phyloP scores from a whole-genome alignment of 2,329 filamentous ascomycete genomes.

The Microdochium trichocladiopsis region DNA sequence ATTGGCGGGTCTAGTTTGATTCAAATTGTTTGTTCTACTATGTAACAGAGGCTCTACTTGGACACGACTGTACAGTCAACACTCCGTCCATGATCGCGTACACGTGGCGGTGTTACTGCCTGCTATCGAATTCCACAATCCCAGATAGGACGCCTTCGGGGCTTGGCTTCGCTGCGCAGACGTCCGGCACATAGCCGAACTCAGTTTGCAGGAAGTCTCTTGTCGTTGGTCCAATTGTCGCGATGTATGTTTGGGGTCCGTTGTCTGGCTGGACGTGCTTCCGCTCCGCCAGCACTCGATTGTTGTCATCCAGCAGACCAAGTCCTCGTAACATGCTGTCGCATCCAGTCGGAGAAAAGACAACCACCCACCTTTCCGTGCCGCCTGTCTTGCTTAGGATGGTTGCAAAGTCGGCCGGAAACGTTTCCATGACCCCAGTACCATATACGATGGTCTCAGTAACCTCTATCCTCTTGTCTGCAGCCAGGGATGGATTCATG shows the following conservation, averaged over 20 bases:
- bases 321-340: slow-evolving; percentile 51
- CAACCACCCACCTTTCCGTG: slow-evolving; percentile 61
- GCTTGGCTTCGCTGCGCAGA: slow-evolving; percentile 76
- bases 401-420: slow-evolving; percentile 57
- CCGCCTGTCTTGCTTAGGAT: slow-evolving; percentile 38
- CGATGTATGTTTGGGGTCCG: slow-evolving; percentile 53
- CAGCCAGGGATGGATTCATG: slow-evolving; percentile 46
- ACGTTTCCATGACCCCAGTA: slow-evolving; percentile 74
- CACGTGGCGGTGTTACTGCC: too few species aligned
- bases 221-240: slow-evolving; percentile 92
- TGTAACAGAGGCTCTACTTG: too few species aligned
- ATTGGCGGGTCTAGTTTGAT: too few species aligned
- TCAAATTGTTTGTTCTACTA: too few species aligned
- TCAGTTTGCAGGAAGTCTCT: slow-evolving; percentile 60
- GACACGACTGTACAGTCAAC: too few species aligned
- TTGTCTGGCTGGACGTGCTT: slow-evolving; percentile 3
- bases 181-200: slow-evolving; percentile 65
- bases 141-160: slow-evolving; percentile 70
- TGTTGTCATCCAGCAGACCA: slow-evolving; percentile 39
- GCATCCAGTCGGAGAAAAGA: slow-evolving; percentile 63
- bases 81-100: too few species aligned
- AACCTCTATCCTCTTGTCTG: slow-evolving; percentile 52
- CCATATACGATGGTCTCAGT: slow-evolving; percentile 82
- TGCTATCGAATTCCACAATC: slow-evolving; percentile 53
- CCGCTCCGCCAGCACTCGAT: slow-evolving; percentile 28